phyloP scores from a whole-genome alignment of 371 early-diverging fungal genomes.

The Zopfochytrium polystomum region DNA sequence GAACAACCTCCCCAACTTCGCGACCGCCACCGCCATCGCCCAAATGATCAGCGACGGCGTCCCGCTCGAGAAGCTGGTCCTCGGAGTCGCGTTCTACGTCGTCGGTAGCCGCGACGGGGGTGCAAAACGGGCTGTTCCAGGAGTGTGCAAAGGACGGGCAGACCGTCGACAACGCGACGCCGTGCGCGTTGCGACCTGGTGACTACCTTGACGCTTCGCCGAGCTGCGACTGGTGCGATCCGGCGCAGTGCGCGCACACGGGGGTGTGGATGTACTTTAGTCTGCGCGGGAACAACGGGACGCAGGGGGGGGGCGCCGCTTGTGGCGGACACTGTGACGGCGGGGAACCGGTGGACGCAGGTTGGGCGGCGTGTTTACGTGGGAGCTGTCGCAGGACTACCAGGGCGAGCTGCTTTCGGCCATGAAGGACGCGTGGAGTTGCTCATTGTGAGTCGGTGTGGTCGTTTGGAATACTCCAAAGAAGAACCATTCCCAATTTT shows the following conservation, averaged over 20 bases:
- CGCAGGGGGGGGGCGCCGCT: slow-evolving; percentile 38
- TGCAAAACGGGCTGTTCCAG: slow-evolving; percentile 32
- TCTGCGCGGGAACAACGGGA: too few species aligned
- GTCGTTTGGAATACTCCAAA: too few species aligned
- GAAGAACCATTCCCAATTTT: too few species aligned
- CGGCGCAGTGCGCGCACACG: slow-evolving; percentile 22
- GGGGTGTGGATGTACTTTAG: too few species aligned
- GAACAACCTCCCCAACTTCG: too few species aligned
- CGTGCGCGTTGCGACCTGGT: slow-evolving; percentile 2
- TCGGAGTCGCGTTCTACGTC: slow-evolving; percentile 31
- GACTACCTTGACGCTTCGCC: background rate
- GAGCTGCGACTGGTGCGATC: too few species aligned
- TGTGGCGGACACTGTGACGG: slow-evolving; percentile 58
- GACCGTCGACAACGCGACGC: background rate
- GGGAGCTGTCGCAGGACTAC: slow-evolving; percentile 11
- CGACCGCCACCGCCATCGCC: slow-evolving; percentile 52
- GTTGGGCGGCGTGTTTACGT: slow-evolving; percentile 58
- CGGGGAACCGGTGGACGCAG: slow-evolving; percentile 52
- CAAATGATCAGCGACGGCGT: slow-evolving; percentile 63
- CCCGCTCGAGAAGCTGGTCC: slow-evolving; percentile 59
- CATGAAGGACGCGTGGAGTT: slow-evolving; percentile 5
- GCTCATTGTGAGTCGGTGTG: too few species aligned
- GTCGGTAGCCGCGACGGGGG: slow-evolving; percentile 31
- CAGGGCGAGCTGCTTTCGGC: slow-evolving; percentile 2
- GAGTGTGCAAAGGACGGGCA: slow-evolving; percentile 2